phyloP scores from a whole-genome alignment of 495 filamentous ascomycete species.

The Aspergillus campestris region DNA sequence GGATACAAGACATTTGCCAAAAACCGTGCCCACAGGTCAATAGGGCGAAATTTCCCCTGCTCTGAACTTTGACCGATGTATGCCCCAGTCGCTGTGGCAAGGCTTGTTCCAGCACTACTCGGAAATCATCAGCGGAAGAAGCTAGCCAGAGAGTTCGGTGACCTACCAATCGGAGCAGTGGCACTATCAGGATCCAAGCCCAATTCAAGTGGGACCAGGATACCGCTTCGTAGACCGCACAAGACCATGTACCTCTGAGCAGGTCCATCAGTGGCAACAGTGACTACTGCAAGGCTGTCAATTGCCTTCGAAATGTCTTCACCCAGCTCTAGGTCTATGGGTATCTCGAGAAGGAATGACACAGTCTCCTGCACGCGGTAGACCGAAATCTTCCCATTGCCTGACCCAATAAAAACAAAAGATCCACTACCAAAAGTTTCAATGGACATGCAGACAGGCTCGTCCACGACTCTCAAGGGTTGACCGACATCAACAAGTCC shows the following conservation, averaged over 20 bases:
- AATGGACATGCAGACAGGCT: constrained; percentile 31
- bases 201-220: constrained; percentile 30
- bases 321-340: constrained; percentile 6
- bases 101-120: constrained; percentile 18
- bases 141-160: not conserved
- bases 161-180: constrained; percentile 20
- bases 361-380: constrained; percentile 19
- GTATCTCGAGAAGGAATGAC: constrained; percentile 13
- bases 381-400: constrained; percentile 25
- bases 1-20: constrained; percentile 27
- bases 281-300: constrained; percentile 28
- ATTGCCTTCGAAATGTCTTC: constrained; percentile 31
- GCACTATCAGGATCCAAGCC: constrained; percentile 7
- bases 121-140: no score
- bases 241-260: constrained; percentile 19
- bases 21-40: constrained; percentile 34
- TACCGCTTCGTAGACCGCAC: constrained; percentile 38
- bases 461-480: constrained; percentile 16
- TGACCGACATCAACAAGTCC: constrained; percentile 11
- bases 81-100: constrained; percentile 23
- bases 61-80: constrained; percentile 30
- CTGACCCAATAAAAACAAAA: constrained; percentile 31
- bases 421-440: constrained; percentile 15
- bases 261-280: constrained; percentile 1
- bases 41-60: constrained; percentile 19